Evolutionary conservation across 257 asterid species (phyloP).

Genomic region (Ballota nigra): DNA sequence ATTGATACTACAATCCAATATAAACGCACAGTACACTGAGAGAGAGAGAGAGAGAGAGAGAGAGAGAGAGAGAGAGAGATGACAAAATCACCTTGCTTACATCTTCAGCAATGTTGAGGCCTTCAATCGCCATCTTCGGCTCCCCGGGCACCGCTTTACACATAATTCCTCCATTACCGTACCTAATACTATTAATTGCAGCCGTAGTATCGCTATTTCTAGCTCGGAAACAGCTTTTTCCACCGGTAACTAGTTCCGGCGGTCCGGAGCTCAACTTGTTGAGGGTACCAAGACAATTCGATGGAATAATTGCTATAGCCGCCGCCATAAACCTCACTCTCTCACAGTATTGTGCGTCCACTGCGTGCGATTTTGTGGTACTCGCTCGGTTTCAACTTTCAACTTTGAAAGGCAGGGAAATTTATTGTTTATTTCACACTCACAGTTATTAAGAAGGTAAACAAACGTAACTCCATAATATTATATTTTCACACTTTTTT

Average conservation of each 20-base stretch:
- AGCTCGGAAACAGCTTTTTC: constrained; percentile 4
- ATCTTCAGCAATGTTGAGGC: constrained; percentile 81
- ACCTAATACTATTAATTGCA: not conserved
- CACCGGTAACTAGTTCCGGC: constrained; percentile 15
- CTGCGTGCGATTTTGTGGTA: no score
- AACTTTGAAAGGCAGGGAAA: no score
- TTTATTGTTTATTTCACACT: no score
- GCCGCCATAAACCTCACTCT: constrained; percentile 20
- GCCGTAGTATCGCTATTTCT: no score
- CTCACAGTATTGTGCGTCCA: no score
- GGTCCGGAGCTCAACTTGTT: constrained; percentile 29
- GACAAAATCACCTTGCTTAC: constrained; percentile 57
- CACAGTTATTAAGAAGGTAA: no score
- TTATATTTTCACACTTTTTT: no score
- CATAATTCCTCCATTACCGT: constrained; percentile 24
- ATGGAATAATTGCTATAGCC: constrained; percentile 41
- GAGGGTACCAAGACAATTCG: constrained; percentile 23
- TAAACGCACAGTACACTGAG: not conserved
- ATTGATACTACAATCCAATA: not conserved
- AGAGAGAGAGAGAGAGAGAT: not conserved
- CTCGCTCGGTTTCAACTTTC: no score
- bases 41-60: no score
- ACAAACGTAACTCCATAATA: no score
- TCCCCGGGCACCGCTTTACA: constrained; percentile 42
- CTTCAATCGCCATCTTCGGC: constrained; percentile 45